Evolutionary conservation across 345 rosid genomes (phyloP).

Genomic region (Aethionema arabicum): DNA sequence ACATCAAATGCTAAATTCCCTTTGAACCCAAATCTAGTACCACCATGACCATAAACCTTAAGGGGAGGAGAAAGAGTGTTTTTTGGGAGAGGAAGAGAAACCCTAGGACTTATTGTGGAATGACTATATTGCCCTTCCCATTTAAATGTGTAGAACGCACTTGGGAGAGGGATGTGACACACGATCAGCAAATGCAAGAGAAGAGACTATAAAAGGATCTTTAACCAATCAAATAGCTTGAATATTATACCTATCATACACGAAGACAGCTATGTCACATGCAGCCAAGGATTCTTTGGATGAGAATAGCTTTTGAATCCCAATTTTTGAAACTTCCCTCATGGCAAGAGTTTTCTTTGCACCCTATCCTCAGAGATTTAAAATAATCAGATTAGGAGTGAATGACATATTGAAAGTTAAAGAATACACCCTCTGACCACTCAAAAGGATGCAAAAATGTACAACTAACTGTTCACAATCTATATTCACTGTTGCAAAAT

Average conservation of each 20-base stretch:
- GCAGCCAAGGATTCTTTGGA: constrained; percentile 78
- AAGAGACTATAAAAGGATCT: background rate
- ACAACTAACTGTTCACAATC: background rate
- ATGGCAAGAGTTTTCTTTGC: constrained; percentile 76
- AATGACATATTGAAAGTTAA: constrained; percentile 4
- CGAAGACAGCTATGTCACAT: constrained; percentile 89
- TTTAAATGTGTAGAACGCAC: too few species aligned
- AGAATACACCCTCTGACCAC: background rate
- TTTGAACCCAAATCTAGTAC: too few species aligned
- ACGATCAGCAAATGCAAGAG: background rate
- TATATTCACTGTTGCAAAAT: background rate
- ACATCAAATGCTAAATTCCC: too few species aligned
- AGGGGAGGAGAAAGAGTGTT: too few species aligned
- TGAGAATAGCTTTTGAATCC: constrained; percentile 56
- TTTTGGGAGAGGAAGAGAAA: too few species aligned
- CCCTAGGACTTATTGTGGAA: too few species aligned
- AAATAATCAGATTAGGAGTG: constrained; percentile 20
- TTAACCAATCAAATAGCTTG: constrained; percentile 2
- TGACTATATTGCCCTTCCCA: too few species aligned
- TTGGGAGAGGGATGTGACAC: too few species aligned
- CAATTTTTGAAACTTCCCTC: constrained; percentile 84
- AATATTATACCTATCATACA: constrained; percentile 81
- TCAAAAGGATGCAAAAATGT: constrained; percentile 5
- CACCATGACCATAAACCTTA: too few species aligned
- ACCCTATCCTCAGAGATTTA: constrained; percentile 47